Base-by-base conservation (phyloP, 1,284 basidiomycete genomes). In the Rhodotorula sp. region DNA sequence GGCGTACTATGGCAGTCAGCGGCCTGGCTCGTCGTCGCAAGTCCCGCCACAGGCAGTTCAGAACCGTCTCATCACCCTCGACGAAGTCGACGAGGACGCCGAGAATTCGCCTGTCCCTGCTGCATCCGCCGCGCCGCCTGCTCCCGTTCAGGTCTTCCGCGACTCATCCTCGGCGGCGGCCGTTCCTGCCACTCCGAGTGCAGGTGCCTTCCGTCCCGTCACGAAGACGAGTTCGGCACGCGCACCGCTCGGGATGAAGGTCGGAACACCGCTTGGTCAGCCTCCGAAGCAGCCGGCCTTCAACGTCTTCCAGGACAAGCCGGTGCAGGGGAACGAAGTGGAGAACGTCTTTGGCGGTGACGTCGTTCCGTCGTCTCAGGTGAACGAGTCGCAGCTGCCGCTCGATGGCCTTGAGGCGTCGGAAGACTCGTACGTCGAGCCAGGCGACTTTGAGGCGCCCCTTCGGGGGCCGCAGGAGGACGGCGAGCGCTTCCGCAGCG, bases 281-380 rank as follows among this genome's bases (percentile, higher is more conserved):
- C 40, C 55, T 24, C 62, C 34, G 16, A 59, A 44, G 26, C 58
- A 31, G 47, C 59, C 69, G 51, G 57, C 76, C 46, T 73, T 79
- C 66, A 78, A 78, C 66, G 76, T 81, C 54, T 81, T 80, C 66
- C 72, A 72, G 26, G 79, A 79, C 13, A 77, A 78, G 4, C 78
- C 51, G 1, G 31, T 15, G 78, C 59, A 24, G 7, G 4, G 20
- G 20, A 6, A 18, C 6, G 46, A 74, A n/a, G 67, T 74, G 55
- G 58, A 71, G 28, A 75, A 76, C 34, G 71, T 80, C 13, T 79
- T 80, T 62, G 67, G 65, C 15, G 78, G 76, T 34, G 67, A 72
- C 20, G 54, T 64, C n/a, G 40, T 71, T 30, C 69, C 76, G 15
- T 67, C 74, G 28, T 65, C 68, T 9, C 62, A 62, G 51, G 28